Evolutionary conservation across 148 eudicot species (phyloP), one percentile per base, ranked within the genome.

Genomic region (Cornus controversa): DNA sequence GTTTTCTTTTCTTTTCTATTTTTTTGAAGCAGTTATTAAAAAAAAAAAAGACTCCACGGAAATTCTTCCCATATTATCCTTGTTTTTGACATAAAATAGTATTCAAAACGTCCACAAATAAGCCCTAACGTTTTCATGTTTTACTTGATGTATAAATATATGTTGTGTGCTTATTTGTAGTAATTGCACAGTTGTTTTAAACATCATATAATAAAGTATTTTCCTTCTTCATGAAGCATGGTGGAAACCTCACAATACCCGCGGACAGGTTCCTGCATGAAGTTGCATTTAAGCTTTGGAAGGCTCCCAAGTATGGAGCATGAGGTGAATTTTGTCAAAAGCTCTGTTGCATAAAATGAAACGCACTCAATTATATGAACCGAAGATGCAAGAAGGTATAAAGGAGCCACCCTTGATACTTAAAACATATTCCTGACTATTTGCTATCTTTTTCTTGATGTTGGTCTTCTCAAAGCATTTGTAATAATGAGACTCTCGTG

Each of bases 291-390:
- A 96, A 96, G 88, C 87, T 96, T 45, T 93, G 99, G 97, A 96
- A 96, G 88, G 97, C 98, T 78, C 98, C 99, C 62, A 96, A 96
- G 75, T 96, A 96, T 82, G 99, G 99, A 77, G 99, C 99, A 63
- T 95, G 87, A 85, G 76, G 80, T 79, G 50, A 69, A 63, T 63
- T 81, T 72, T 47, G 66, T 22, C 22, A 28, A 27, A 69, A 65
- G 28, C 15, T 25, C 47, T 22, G 72, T 28, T 47, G 29, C 65
- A 67, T 66, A 37, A 66, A 10, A 37, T 16, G 18, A 23, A 66
- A n/a, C 64, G 2, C 20, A 16, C 62, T 54, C 2, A 11, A 60
- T 7, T 20, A 22, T 22, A 60, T n/a, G 9, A 60, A 60, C 64
- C 25, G 20, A 22, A 60, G 24, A 60, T n/a, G 3, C 22, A 60